Evolutionary conservation across 768 basidiomycete species (phyloP).

Genomic region (Trametes coccinea): DNA sequence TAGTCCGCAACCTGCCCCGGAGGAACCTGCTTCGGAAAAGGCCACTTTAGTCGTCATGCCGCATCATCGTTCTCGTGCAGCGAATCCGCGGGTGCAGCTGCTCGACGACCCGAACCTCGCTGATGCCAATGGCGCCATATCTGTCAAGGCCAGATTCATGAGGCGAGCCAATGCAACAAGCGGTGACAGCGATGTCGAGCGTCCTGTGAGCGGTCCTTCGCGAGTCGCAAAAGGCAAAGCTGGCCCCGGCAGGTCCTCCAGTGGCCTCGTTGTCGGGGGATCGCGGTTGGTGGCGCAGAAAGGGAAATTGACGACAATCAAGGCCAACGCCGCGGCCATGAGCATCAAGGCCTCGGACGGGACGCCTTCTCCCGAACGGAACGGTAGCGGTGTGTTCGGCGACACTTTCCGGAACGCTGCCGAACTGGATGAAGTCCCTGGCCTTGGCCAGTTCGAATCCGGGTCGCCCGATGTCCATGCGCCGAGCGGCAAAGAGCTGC

Average conservation of each 20-base stretch:
- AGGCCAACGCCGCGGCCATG: constrained; percentile 36
- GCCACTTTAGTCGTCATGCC: constrained; percentile 24
- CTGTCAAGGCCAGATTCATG: constrained; percentile 50
- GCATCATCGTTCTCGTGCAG: constrained; percentile 47
- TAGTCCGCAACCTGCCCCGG: not conserved
- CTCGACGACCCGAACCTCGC: constrained; percentile 40
- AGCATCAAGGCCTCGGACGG: not conserved
- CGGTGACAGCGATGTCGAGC: not conserved
- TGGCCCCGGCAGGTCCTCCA: constrained; percentile 54
- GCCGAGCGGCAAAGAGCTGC: constrained; percentile 30
- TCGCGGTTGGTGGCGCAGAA: constrained; percentile 57
- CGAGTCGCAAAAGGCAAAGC: constrained; percentile 18
- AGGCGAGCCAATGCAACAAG: constrained; percentile 18
- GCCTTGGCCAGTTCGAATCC: not conserved
- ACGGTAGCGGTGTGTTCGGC: not conserved
- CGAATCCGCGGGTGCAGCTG: constrained; percentile 57
- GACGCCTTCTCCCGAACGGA: not conserved
- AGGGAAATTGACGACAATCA: constrained; percentile 51
- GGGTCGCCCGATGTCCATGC: not conserved
- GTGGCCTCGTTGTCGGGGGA: constrained; percentile 40
- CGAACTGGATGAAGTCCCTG: not conserved
- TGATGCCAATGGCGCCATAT: constrained; percentile 37
- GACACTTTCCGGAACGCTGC: not conserved
- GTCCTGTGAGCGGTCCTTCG: no score
- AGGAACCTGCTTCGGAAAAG: not conserved